Evolutionary conservation across 140 eudicot species (phyloP).

Genomic region (Senecio squalidus): DNA sequence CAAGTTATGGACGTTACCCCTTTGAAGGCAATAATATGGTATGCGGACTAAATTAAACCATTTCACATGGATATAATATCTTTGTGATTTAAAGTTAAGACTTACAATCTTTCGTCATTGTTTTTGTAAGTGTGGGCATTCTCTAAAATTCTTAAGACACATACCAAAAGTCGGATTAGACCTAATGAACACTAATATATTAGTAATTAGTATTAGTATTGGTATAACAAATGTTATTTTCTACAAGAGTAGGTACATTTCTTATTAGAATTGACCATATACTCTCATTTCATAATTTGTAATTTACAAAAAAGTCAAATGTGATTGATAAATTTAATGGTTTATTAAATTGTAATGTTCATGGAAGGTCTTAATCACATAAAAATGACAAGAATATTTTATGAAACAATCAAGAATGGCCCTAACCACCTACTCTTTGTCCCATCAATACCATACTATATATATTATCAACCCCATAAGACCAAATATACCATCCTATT

Average conservation of each 20-base stretch:
- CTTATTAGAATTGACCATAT: conserved; percentile 13
- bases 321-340: background rate
- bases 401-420: conserved; percentile 32
- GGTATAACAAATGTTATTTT: background rate
- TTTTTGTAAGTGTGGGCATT: no score
- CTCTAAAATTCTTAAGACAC: no score
- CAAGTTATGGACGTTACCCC: no score
- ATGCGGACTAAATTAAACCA: no score
- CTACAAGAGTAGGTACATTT: conserved; percentile 13
- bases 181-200: background rate
- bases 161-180: background rate
- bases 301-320: conserved; percentile 5
- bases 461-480: conserved; percentile 3
- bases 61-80: no score
- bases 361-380: conserved; percentile 31
- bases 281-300: conserved; percentile 7
- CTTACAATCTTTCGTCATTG: no score
- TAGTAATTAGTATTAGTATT: no score
- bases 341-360: conserved; percentile 15
- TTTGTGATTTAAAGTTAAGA: no score
- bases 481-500: no score
- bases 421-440: conserved; percentile 23
- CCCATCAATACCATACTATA: conserved; percentile 14
- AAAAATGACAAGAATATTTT: conserved; percentile 13
- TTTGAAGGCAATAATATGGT: no score